phyloP scores from a whole-genome alignment of 345 rosid species.

The Dipteronia sinensis region DNA sequence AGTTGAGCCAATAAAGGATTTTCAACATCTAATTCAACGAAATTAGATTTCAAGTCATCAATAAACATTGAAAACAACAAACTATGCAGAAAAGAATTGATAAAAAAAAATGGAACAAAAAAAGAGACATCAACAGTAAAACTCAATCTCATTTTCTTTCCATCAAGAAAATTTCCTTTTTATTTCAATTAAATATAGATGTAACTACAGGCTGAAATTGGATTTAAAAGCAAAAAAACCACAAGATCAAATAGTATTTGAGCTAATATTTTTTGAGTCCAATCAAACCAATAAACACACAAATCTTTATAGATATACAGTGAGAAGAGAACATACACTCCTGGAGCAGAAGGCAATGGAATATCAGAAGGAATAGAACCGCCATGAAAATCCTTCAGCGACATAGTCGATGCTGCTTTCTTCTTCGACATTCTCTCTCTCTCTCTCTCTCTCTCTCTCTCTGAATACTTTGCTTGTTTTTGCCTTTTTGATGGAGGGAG shows the following conservation, averaged over 20 bases:
- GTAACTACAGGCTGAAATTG: not conserved
- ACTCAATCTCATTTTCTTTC: no score
- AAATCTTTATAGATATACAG: no score
- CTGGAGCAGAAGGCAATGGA: conserved; percentile 35
- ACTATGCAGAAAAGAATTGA: not conserved
- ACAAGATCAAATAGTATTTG: no score
- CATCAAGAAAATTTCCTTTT: no score
- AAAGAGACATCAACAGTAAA: no score
- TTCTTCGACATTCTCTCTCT: conserved; percentile 27
- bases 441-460: no score
- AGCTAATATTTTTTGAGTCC: no score
- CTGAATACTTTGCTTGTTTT: not conserved
- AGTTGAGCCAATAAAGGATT: not conserved
- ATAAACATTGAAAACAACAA: not conserved
- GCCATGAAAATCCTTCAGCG: conserved; percentile 38
- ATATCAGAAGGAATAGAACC: conserved; percentile 36
- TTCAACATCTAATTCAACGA: not conserved
- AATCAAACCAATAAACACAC: no score
- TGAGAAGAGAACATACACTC: conserved; percentile 18
- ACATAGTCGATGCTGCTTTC: conserved; percentile 31
- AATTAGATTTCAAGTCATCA: not conserved
- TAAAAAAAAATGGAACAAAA: no score
- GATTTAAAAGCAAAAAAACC: not conserved
- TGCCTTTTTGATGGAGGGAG: not conserved
- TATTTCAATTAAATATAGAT: no score